Percentiles rank a stretch among this genome's conserved stretches.
Conservation (phyloP, 805 yeast genomes). For the Starmera caribaea region DNA sequence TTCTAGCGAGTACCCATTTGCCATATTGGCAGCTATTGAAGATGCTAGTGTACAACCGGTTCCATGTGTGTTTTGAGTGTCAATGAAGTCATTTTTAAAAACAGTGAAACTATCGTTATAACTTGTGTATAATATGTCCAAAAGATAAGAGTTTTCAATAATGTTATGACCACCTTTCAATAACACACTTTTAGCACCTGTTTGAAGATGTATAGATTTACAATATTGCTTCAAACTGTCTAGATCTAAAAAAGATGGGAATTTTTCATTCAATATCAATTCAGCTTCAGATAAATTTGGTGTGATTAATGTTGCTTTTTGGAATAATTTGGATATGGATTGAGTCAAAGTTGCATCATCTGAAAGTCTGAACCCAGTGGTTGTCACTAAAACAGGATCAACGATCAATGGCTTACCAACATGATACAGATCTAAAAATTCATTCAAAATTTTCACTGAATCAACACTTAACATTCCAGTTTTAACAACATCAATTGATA, state of each 20-base stretch:
- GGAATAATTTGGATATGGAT: constrained; percentile 36
- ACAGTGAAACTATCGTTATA: constrained; percentile 25
- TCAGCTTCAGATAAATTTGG: constrained; percentile 70
- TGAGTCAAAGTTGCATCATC: constrained; percentile 34
- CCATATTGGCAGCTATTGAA: constrained; percentile 67
- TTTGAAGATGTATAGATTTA: constrained; percentile 23
- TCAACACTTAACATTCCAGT: constrained; percentile 66
- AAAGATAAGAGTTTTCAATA: constrained; percentile 33
- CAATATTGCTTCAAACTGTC: constrained; percentile 33
- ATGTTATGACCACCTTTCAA: constrained; percentile 75
- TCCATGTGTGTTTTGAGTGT: constrained; percentile 64
- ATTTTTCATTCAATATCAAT: constrained; percentile 23
- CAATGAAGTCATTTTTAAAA: constrained; percentile 35
- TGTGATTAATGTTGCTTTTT: constrained; percentile 51
- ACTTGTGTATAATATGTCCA: constrained; percentile 46
- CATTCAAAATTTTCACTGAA: constrained; percentile 38
- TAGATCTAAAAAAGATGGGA: constrained; percentile 19
- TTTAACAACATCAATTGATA: constrained; percentile 57
- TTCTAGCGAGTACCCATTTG: constrained; percentile 37
- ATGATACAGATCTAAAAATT: constrained; percentile 23
- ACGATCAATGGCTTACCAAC: constrained; percentile 37
- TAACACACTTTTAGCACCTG: constrained; percentile 43
- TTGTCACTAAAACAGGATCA: constrained; percentile 81
- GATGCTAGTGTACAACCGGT: constrained; percentile 88
- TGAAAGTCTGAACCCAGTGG: constrained; percentile 60